Evolutionary conservation across 768 basidiomycete species (phyloP).

Genomic region (Termitomyces eurrhizus): DNA sequence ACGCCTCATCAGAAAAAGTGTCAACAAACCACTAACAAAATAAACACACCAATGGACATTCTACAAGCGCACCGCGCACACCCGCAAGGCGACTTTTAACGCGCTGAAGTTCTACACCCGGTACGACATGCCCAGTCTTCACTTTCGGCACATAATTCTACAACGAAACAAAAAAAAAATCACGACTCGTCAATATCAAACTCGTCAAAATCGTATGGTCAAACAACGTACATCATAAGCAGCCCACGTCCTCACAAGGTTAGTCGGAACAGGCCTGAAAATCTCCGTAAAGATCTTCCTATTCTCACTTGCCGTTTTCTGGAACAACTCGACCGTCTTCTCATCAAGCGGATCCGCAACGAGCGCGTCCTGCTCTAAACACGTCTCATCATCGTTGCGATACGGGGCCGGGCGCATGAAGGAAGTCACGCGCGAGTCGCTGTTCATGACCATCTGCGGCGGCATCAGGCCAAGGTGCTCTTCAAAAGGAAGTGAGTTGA

Average conservation of each 20-base stretch:
- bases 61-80: too few relatives aligned
- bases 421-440: slow-evolving; percentile 36
- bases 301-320: slow-evolving; percentile 71
- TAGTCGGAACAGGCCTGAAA: slow-evolving; percentile 84
- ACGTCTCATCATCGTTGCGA: slow-evolving; percentile 64
- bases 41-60: too few relatives aligned
- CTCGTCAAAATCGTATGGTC: slow-evolving; percentile 2
- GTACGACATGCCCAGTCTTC: too few relatives aligned
- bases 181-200: too few relatives aligned
- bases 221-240: slow-evolving; percentile 61
- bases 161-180: too few relatives aligned
- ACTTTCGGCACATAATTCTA: slow-evolving; percentile 55
- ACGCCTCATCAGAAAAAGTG: too few relatives aligned
- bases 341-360: slow-evolving; percentile 38
- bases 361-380: too few relatives aligned
- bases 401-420: slow-evolving; percentile 82
- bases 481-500: slow-evolving; percentile 21
- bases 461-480: slow-evolving; percentile 54
- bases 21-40: too few relatives aligned
- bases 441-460: slow-evolving; percentile 43
- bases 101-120: too few relatives aligned
- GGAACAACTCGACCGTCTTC: slow-evolving; percentile 58
- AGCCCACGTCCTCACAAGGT: slow-evolving; percentile 74
- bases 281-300: slow-evolving; percentile 82
- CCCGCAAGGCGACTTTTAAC: too few relatives aligned